phyloP scores from a whole-genome alignment of 2,329 filamentous ascomycete species.

The Aspergillus fumigatus region DNA sequence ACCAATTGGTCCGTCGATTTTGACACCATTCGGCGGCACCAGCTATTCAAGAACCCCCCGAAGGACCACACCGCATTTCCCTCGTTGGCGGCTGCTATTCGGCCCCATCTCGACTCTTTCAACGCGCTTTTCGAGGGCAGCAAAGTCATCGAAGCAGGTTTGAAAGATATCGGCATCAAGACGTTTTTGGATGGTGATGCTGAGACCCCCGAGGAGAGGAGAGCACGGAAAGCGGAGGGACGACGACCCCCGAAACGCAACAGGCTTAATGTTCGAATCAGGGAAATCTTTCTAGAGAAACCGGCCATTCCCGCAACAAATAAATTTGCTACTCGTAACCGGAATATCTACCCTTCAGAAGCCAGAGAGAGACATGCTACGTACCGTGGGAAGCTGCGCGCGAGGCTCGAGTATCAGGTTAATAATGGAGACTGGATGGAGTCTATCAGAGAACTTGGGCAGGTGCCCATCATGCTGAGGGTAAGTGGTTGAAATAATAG shows the following conservation, averaged over 20 bases:
- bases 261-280: conserved; percentile 70
- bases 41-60: conserved; percentile 84
- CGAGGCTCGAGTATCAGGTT: conserved; percentile 76
- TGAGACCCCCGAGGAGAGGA: conserved; percentile 37
- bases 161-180: conserved; percentile 88
- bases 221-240: conserved; percentile 48
- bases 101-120: conserved; percentile 93
- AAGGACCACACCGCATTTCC: conserved; percentile 85
- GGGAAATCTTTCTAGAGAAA: conserved; percentile 77
- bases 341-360: conserved; percentile 86
- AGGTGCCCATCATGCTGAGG: conserved; percentile 90
- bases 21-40: conserved; percentile 78
- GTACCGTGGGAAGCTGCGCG: conserved; percentile 81
- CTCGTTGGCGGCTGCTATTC: conserved; percentile 74
- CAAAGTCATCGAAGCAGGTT: conserved; percentile 67
- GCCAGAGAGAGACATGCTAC: conserved; percentile 90
- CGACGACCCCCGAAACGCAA: conserved; percentile 59
- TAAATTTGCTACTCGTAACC: conserved; percentile 71
- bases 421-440: conserved; percentile 84
- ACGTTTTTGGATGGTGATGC: conserved; percentile 75
- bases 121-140: conserved; percentile 77
- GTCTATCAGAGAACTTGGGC: conserved; percentile 77
- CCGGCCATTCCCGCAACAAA: conserved; percentile 74
- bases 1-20: conserved; percentile 81
- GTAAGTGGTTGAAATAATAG: conserved; percentile 44